Evolutionary conservation across 2,329 filamentous ascomycete species (phyloP).

Genomic region (Cladosporium phlei): DNA sequence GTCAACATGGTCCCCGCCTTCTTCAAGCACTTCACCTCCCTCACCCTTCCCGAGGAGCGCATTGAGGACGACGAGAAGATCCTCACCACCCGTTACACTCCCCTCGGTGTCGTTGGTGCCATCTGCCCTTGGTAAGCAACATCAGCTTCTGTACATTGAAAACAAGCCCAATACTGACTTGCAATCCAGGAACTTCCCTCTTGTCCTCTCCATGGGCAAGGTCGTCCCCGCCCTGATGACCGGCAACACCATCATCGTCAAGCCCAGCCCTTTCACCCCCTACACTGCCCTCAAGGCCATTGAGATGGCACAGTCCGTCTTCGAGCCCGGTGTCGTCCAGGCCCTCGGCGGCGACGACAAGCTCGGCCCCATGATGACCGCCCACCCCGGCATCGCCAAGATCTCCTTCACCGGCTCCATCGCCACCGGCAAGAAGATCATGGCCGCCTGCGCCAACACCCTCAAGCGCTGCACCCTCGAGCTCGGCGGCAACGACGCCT

Average conservation of each 20-base stretch:
- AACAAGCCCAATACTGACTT: background rate
- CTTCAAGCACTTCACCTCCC: conserved; percentile 35
- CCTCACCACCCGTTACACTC: conserved; percentile 43
- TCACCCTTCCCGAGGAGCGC: conserved; percentile 37
- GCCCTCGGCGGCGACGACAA: conserved; percentile 56
- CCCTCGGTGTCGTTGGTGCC: conserved; percentile 44
- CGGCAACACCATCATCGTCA: conserved; percentile 35
- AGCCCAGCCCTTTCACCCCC: conserved; percentile 50
- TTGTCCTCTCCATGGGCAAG: conserved; percentile 51
- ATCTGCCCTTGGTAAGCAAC: conserved; percentile 39
- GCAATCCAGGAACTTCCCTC: conserved; percentile 43
- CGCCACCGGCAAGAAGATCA: conserved; percentile 57
- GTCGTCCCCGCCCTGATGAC: conserved; percentile 54
- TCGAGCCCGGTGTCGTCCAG: conserved; percentile 61
- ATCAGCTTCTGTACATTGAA: background rate
- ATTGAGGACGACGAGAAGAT: conserved; percentile 45
- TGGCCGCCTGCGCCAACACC: conserved; percentile 52
- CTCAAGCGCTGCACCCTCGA: conserved; percentile 60
- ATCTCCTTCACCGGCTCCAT: conserved; percentile 61
- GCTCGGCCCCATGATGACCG: conserved; percentile 55
- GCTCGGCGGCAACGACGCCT: conserved; percentile 58
- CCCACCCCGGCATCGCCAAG: conserved; percentile 58
- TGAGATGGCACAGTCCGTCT: conserved; percentile 54
- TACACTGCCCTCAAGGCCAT: conserved; percentile 57
- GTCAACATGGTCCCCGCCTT: conserved; percentile 33